phyloP scores from a whole-genome alignment of 108 stramenopile genomes.

The Stephanodiscus minutulus region DNA sequence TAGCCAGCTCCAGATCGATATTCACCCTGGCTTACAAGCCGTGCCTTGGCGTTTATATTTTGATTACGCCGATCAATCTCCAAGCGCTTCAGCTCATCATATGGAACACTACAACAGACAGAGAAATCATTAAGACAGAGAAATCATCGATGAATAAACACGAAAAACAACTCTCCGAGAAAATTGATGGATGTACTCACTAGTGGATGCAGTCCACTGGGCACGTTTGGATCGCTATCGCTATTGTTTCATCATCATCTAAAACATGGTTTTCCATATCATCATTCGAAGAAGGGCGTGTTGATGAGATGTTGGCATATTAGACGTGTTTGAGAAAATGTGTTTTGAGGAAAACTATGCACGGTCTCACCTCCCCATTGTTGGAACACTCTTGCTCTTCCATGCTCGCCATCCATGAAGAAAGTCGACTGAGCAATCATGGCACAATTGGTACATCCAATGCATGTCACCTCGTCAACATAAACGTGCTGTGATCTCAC shows the following conservation, averaged over 20 bases:
- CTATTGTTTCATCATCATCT: constrained; percentile 86
- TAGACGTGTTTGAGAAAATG: background rate
- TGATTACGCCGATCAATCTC: constrained; percentile 84
- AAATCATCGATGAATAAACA: background rate
- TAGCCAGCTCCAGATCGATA: constrained; percentile 32
- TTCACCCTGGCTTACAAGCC: constrained; percentile 79
- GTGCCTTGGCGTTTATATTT: constrained; percentile 91
- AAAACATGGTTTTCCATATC: background rate
- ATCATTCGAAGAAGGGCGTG: background rate
- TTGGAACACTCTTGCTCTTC: constrained; percentile 86
- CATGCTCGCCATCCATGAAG: constrained; percentile 90
- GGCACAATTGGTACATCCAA: constrained; percentile 92
- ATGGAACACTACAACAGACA: constrained; percentile 57
- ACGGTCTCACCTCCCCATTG: constrained; percentile 72
- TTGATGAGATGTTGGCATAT: background rate
- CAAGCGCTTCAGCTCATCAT: constrained; percentile 77
- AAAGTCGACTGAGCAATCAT: constrained; percentile 88
- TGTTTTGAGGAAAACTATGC: background rate
- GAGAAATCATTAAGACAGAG: background rate
- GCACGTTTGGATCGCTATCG: constrained; percentile 88
- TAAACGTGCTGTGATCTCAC: constrained; percentile 87
- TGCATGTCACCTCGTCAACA: constrained; percentile 93
- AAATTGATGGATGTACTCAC: background rate
- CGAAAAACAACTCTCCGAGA: background rate
- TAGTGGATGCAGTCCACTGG: constrained; percentile 93